These are phyloP conservation scores for Coniochaeta ligniaria DNA, from an alignment of 2,329 filamentous ascomycete species.

Conservation along the genomic window DNA sequence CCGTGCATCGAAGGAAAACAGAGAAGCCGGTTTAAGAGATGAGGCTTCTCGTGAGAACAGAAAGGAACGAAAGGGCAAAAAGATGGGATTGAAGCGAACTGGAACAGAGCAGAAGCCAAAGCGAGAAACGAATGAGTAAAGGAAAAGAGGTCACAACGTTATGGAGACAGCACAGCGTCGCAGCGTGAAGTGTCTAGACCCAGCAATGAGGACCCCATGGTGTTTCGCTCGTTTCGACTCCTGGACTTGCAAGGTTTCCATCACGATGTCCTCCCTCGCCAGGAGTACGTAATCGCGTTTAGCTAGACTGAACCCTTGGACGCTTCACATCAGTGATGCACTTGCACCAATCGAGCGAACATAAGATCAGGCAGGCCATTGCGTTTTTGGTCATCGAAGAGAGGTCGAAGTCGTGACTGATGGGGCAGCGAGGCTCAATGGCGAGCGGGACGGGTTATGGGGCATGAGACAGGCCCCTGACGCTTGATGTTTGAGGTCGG, in stretches of 20 bases:
- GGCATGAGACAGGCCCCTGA: conserved; percentile 22
- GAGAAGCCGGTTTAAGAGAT: neutral
- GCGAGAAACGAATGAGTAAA: conserved; percentile 1
- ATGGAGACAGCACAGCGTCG: neutral
- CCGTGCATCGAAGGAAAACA: neutral
- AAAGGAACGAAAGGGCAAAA: conserved; percentile 4
- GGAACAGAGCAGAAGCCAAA: conserved; percentile 4
- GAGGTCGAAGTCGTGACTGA: conserved; percentile 4
- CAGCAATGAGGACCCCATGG: neutral
- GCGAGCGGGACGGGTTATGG: conserved; percentile 9
- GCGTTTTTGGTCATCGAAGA: neutral
- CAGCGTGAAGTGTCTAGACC: neutral
- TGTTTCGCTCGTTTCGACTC: conserved; percentile 2
- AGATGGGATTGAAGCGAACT: neutral
- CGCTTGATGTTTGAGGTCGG: conserved; percentile 19
- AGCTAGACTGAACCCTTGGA: neutral
- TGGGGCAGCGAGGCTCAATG: no score
- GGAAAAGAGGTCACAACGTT: neutral
- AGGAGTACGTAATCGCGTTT: neutral
- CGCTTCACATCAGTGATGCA: neutral
- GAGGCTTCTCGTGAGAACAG: conserved; percentile 5
- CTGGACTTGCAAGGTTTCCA: neutral
- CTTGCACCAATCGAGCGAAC: neutral
- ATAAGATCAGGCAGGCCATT: neutral
- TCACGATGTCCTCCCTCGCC: neutral